Base-by-base conservation (phyloP, 305 asterid genomes). In the Fraxinus platypoda region DNA sequence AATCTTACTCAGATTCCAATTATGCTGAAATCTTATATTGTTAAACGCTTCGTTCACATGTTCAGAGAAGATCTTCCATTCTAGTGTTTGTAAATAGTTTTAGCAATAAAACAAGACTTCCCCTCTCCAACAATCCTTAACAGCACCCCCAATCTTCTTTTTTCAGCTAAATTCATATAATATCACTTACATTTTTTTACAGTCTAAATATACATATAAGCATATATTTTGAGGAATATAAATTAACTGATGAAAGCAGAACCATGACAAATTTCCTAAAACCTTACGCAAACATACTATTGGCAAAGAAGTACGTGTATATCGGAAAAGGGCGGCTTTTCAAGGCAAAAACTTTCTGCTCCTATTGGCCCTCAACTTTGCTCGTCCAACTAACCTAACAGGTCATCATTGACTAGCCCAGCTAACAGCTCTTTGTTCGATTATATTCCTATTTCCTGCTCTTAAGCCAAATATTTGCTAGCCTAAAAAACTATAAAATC, bases 391-490 rank as follows among this genome's bases (percentile, higher is more conserved):
- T 9, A 64, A 25, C 72, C 6, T 64, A 25, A 64, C 6, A 23
- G 17, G 72, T 4, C 72, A 64, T 64, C 33, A 3, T 64, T 1
- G 15, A 64, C 72, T 23, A 64, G 33, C 72, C 17, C 33, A 8
- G 72, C 72, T 64, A 64, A 25, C 33, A 25, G 33, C 17, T 64
- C 33, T 62, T 25, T 25, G 72, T 25, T 4, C 33, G 33, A 64
- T 62, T 62, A 2, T 23, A 23, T 62, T 62, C 72, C 72, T 62
- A 62, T 8, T 64, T 25, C 72, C 33, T 64, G 33, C 72, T 64
- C 74, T 13, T 12, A 68, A 30, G 37, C 74, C 4, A 68, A 68
- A 28, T 95, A 59, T 28, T 68, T 68, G 37, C n/a, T 30, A 68
- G 38, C 74, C 21, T 12, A 68, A 68, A 68, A 9, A 26, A 28